These are phyloP conservation scores for Actinomucor elegans DNA, from an alignment of 371 early-diverging fungal species.

Conservation along the genomic window DNA sequence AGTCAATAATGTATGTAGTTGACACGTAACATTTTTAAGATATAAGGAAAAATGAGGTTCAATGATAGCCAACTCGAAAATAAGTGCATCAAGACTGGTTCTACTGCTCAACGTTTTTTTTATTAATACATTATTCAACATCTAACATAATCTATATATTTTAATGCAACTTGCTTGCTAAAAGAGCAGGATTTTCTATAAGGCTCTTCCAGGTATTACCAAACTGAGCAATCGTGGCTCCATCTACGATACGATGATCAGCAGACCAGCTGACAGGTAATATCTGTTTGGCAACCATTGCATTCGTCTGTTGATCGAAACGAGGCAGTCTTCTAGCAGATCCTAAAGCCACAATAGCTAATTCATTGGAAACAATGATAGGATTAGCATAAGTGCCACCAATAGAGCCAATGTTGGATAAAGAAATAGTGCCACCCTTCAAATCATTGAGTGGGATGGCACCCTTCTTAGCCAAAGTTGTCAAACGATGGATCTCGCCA, in stretches of 20 bases:
- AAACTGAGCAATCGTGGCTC: slow-evolving; percentile 93
- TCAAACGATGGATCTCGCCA: slow-evolving; percentile 74
- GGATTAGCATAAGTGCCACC: slow-evolving; percentile 90
- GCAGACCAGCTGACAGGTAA: slow-evolving; percentile 89
- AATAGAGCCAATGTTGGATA: slow-evolving; percentile 92
- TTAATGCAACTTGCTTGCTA: slow-evolving; percentile 50
- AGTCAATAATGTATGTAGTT: too few relatives aligned
- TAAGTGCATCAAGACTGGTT: too few relatives aligned
- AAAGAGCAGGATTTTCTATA: slow-evolving; percentile 74
- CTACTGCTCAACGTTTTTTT: not conserved
- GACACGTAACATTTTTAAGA: too few relatives aligned
- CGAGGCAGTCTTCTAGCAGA: slow-evolving; percentile 78
- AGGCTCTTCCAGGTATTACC: slow-evolving; percentile 77
- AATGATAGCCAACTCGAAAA: too few relatives aligned
- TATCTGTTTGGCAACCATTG: slow-evolving; percentile 66
- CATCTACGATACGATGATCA: slow-evolving; percentile 94
- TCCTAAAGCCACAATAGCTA: slow-evolving; percentile 92
- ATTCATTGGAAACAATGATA: slow-evolving; percentile 76
- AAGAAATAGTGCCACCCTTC: slow-evolving; percentile 83
- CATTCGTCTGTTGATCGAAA: slow-evolving; percentile 60
- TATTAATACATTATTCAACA: too few relatives aligned
- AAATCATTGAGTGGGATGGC: slow-evolving; percentile 67
- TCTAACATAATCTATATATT: not conserved
- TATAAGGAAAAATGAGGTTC: too few relatives aligned
- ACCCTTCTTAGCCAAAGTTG: slow-evolving; percentile 63